phyloP scores from a whole-genome alignment of 352 stramenopile genomes.

The Phytophthora ohioensis region DNA sequence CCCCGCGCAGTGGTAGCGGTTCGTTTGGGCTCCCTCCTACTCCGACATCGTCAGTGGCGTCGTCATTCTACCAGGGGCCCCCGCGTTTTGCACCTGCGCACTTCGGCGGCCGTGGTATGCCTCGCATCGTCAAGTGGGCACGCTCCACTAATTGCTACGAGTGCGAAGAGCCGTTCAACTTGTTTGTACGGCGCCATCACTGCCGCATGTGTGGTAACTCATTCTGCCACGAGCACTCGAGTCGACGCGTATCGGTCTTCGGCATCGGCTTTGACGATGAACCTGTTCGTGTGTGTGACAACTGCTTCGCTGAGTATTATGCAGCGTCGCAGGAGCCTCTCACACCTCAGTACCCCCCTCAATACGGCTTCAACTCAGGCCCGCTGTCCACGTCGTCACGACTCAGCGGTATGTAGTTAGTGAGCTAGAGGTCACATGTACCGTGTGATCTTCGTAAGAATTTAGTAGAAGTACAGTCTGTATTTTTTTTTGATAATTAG shows the following conservation, averaged over 20 bases:
- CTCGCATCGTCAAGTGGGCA: constrained; percentile 84
- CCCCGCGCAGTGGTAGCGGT: constrained; percentile 30
- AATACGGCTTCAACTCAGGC: constrained; percentile 40
- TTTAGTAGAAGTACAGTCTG: constrained; percentile 25
- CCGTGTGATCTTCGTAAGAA: constrained; percentile 20
- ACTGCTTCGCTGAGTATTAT: constrained; percentile 86
- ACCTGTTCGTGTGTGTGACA: constrained; percentile 86
- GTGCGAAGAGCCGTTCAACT: constrained; percentile 83
- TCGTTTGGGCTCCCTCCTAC: constrained; percentile 43
- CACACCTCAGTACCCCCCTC: constrained; percentile 26
- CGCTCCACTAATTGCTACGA: constrained; percentile 86
- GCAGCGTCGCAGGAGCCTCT: constrained; percentile 44
- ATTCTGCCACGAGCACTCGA: constrained; percentile 90
- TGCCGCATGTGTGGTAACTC: constrained; percentile 90
- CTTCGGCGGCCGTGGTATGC: constrained; percentile 46
- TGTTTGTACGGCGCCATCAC: constrained; percentile 87
- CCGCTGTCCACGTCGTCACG: constrained; percentile 43
- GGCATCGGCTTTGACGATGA: constrained; percentile 87
- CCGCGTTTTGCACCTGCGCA: constrained; percentile 36
- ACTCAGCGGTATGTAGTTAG: constrained; percentile 43
- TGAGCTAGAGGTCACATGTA: constrained; percentile 14
- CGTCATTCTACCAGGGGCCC: constrained; percentile 47
- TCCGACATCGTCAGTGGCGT: constrained; percentile 40
- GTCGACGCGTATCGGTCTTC: constrained; percentile 71
- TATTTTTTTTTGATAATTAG: constrained; percentile 20